A percentile compares a stretch with the other conserved stretches of the same genome.
These are phyloP conservation scores for Yamadazyma atlantica DNA, from an alignment of 1,139 yeast genomes.

Conservation along the genomic window DNA sequence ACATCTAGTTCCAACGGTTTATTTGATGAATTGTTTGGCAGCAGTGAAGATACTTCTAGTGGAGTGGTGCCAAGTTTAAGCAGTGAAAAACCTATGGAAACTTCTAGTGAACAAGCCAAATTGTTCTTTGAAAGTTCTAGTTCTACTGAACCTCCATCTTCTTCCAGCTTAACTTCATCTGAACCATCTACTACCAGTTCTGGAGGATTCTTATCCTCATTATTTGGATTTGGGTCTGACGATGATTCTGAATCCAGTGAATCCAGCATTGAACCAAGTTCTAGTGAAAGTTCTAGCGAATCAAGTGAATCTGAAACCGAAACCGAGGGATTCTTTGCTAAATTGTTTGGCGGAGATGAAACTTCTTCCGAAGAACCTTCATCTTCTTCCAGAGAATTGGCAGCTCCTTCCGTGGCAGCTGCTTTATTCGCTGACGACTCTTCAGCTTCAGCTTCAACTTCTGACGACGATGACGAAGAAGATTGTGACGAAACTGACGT, in stretches of 20 bases:
- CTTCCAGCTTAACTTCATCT: slow-evolving; percentile 2
- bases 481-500: slow-evolving; percentile 9
- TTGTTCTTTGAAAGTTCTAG: slow-evolving; percentile 2
- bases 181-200: slow-evolving; percentile 3
- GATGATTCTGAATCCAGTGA: slow-evolving; percentile 5
- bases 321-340: slow-evolving; percentile 4
- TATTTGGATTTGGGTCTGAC: slow-evolving; percentile 1
- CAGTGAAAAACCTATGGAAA: slow-evolving; percentile 1
- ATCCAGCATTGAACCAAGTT: no score
- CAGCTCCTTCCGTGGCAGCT: slow-evolving; percentile 5
- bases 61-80: slow-evolving; percentile 3
- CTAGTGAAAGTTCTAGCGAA: not conserved
- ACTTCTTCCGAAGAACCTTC: slow-evolving; percentile 1
- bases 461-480: slow-evolving; percentile 14
- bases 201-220: slow-evolving; percentile 1
- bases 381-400: slow-evolving; percentile 2
- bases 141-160: slow-evolving; percentile 3
- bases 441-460: not conserved
- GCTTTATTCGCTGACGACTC: slow-evolving; percentile 5
- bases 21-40: slow-evolving; percentile 4
- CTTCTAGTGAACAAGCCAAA: slow-evolving; percentile 1
- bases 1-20: slow-evolving; percentile 3
- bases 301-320: not conserved
- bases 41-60: slow-evolving; percentile 1
- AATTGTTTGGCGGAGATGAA: slow-evolving; percentile 6